These are phyloP conservation scores for Pyropia haitanensis DNA, from an alignment of 23 red algal genomes.

Conservation along the genomic window DNA sequence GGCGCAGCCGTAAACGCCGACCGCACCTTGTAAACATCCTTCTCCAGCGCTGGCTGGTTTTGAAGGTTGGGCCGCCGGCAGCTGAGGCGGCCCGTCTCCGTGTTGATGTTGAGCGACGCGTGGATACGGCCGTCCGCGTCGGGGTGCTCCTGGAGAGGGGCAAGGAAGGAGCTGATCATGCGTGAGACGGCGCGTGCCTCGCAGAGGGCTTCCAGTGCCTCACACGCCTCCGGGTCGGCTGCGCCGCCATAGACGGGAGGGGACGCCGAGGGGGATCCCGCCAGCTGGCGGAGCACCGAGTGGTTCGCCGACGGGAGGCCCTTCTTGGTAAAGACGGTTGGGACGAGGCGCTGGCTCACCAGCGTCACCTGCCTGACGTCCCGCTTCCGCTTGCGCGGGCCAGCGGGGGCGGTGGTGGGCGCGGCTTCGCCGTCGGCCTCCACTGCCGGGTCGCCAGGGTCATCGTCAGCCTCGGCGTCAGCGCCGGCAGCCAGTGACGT, in stretches of 20 bases:
- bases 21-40: slow-evolving; percentile 76
- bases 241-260: slow-evolving; percentile 20
- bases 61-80: slow-evolving; percentile 85
- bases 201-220: slow-evolving; percentile 53
- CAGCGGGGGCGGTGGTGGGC: no score
- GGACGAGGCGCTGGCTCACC: slow-evolving; percentile 21
- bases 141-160: slow-evolving; percentile 53
- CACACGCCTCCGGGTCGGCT: slow-evolving; percentile 16
- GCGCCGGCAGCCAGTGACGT: neutral
- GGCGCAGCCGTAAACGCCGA: slow-evolving; percentile 58
- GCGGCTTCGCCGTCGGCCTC: neutral
- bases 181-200: slow-evolving; percentile 50
- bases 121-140: slow-evolving; percentile 68
- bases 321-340: slow-evolving; percentile 27
- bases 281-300: slow-evolving; percentile 41
- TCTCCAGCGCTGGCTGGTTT: slow-evolving; percentile 89
- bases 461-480: neutral
- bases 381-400: no score
- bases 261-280: slow-evolving; percentile 11
- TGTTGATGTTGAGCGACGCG: slow-evolving; percentile 83
- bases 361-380: neutral
- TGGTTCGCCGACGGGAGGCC: slow-evolving; percentile 53
- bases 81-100: slow-evolving; percentile 76
- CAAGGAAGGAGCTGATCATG: slow-evolving; percentile 64
- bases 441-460: neutral